phyloP scores from a whole-genome alignment of 2,329 filamentous ascomycete species.

The Exophiala alcalophila region DNA sequence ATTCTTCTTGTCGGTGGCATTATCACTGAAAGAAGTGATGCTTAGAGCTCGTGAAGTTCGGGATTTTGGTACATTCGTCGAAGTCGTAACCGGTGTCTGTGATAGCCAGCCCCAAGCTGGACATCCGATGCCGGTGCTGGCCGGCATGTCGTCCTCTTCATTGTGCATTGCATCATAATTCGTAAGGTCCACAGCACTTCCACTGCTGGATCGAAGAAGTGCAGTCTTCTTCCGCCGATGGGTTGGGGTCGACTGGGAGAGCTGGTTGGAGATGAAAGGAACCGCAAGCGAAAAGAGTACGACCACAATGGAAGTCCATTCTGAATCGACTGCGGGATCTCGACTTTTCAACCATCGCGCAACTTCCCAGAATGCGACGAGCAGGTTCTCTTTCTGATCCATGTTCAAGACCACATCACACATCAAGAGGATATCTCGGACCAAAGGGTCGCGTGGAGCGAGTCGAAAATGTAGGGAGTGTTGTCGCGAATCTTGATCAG shows the following conservation, averaged over 20 bases:
- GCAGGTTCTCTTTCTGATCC: conserved; percentile 56
- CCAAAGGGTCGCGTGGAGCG: conserved; percentile 62
- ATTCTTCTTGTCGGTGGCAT: conserved; percentile 16
- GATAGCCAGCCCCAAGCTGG: conserved; percentile 68
- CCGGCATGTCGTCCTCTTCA: conserved; percentile 43
- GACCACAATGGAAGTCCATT: conserved; percentile 68
- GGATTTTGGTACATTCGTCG: conserved; percentile 8
- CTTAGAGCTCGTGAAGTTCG: conserved; percentile 51
- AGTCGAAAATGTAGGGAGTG: conserved; percentile 69
- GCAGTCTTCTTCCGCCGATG: conserved; percentile 42
- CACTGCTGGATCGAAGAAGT: conserved; percentile 51
- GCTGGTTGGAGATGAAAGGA: conserved; percentile 50
- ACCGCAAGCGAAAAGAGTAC: conserved; percentile 64
- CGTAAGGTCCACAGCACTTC: conserved; percentile 32
- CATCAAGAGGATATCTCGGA: conserved; percentile 58
- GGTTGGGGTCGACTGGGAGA: conserved; percentile 32
- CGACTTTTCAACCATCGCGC: conserved; percentile 63
- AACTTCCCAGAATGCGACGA: conserved; percentile 71
- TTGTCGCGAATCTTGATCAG: conserved; percentile 18
- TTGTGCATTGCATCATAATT: conserved; percentile 50
- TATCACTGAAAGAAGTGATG: conserved; percentile 33
- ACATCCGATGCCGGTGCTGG: conserved; percentile 53
- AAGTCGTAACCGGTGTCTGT: neutral
- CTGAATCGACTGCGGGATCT: conserved; percentile 50
- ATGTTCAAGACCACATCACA: conserved; percentile 64